Percentiles rank a stretch among this genome's conserved stretches.
These are phyloP conservation scores for Fusarium concolor DNA, from an alignment of 2,329 filamentous ascomycete species.

Conservation along the genomic window DNA sequence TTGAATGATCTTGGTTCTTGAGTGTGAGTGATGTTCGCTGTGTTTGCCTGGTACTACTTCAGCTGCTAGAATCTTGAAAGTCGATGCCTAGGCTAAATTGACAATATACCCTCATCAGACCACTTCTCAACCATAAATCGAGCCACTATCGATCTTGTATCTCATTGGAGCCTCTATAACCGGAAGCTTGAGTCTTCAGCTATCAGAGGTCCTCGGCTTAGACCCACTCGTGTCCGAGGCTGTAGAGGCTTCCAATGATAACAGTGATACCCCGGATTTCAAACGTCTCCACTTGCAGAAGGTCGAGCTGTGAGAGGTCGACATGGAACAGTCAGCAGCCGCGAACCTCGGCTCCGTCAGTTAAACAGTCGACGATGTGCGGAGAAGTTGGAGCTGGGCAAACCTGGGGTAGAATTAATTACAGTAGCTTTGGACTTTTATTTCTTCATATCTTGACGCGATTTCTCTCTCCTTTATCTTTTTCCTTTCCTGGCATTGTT, in stretches of 20 bases:
- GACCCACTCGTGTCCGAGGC: slow-evolving; percentile 37
- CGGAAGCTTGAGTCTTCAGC: slow-evolving; percentile 11
- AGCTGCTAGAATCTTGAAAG: neutral
- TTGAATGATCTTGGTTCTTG: neutral
- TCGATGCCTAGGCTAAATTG: neutral
- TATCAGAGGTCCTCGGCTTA: slow-evolving; percentile 24
- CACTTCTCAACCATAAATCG: neutral
- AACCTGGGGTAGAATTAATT: slow-evolving; percentile 33
- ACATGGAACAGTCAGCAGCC: slow-evolving; percentile 28
- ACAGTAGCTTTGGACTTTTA: slow-evolving; percentile 3
- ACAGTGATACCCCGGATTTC: slow-evolving; percentile 44
- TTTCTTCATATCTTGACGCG: slow-evolving; percentile 22
- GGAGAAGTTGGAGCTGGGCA: slow-evolving; percentile 42
- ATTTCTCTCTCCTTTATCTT: neutral
- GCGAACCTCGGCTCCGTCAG: slow-evolving; percentile 42
- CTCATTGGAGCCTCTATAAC: slow-evolving; percentile 10
- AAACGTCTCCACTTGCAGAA: slow-evolving; percentile 18
- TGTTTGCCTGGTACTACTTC: neutral
- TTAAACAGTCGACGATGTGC: slow-evolving; percentile 43
- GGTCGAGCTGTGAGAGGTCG: slow-evolving; percentile 26
- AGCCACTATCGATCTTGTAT: slow-evolving; percentile 1
- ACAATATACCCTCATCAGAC: neutral
- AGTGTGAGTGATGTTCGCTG: slow-evolving; percentile 1
- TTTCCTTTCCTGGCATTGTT: neutral
- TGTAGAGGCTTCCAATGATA: slow-evolving; percentile 32